phyloP scores from a whole-genome alignment of 1,139 yeast species.

The Kurtzmaniella quercitrusa region DNA sequence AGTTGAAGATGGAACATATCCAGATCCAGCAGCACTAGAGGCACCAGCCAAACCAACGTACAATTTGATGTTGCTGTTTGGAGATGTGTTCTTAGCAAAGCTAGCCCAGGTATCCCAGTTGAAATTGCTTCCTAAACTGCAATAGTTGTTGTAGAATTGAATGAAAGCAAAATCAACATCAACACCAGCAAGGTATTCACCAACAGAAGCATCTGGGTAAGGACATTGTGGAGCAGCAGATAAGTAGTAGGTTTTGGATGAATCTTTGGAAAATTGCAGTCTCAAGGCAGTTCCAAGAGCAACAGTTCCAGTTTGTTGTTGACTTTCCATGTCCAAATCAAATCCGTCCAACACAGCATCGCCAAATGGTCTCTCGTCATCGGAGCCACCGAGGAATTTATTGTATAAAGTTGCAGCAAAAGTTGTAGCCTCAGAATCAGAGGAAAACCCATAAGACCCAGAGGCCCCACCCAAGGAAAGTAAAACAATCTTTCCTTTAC shows the following conservation, averaged over 20 bases:
- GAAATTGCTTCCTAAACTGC: conserved; percentile 56
- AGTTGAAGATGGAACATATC: conserved; percentile 19
- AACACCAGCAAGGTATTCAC: conserved; percentile 57
- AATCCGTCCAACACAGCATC: conserved; percentile 43
- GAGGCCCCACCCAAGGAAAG: conserved; percentile 86
- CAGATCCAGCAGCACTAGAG: conserved; percentile 56
- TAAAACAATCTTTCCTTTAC: conserved; percentile 68
- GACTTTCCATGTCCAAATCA: conserved; percentile 44
- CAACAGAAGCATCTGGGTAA: conserved; percentile 83
- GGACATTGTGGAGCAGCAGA: conserved; percentile 97
- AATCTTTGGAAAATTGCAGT: conserved; percentile 46
- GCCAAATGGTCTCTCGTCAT: conserved; percentile 71
- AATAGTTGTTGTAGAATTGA: conserved; percentile 91
- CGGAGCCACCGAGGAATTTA: conserved; percentile 74
- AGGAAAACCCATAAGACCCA: conserved; percentile 71
- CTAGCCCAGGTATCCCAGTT: conserved; percentile 85
- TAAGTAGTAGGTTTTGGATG: conserved; percentile 63
- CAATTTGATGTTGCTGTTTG: conserved; percentile 63
- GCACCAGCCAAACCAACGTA: conserved; percentile 77
- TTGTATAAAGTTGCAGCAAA: conserved; percentile 83
- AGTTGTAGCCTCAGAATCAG: conserved; percentile 56
- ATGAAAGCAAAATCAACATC: conserved; percentile 81
- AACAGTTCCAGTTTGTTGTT: conserved; percentile 49
- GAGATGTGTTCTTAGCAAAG: conserved; percentile 58
- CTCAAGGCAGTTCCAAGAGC: conserved; percentile 63